Conservation (phyloP, 1,284 basidiomycete genomes). For the Cystobasidium slooffiae region DNA sequence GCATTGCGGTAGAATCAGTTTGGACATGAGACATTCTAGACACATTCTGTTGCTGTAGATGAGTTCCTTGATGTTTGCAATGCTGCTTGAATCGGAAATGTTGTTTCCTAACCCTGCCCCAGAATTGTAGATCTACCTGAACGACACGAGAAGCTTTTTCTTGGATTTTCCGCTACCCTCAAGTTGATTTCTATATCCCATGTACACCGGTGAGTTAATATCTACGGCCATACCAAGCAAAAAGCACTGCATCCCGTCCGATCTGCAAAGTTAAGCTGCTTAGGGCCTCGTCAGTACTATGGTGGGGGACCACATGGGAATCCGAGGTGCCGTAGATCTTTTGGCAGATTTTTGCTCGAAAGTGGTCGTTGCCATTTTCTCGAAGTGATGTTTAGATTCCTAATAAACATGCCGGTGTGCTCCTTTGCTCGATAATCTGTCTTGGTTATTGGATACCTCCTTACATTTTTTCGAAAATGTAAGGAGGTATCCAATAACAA, state of each 20-base stretch:
- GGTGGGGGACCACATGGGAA: slow-evolving; percentile 38
- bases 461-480: too few relatives aligned
- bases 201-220: not conserved
- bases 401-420: too few relatives aligned
- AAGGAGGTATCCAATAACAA: too few relatives aligned
- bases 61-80: not conserved
- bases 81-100: not conserved
- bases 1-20: too few relatives aligned
- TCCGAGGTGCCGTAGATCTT: slow-evolving; percentile 33
- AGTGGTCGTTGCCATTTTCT: too few relatives aligned
- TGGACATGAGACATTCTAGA: too few relatives aligned
- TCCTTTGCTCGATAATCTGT: too few relatives aligned
- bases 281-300: slow-evolving; percentile 37
- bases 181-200: not conserved
- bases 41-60: not conserved
- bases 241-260: slow-evolving; percentile 37
- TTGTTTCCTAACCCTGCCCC: not conserved
- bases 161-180: not conserved
- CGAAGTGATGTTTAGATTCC: too few relatives aligned
- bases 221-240: slow-evolving; percentile 38
- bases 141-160: not conserved
- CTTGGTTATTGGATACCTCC: too few relatives aligned
- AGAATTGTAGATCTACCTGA: not conserved
- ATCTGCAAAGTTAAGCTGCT: slow-evolving; percentile 39
- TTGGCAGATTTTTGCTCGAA: not conserved